Conservation (phyloP, 2,329 filamentous ascomycete species). For the Diplodia seriata region DNA sequence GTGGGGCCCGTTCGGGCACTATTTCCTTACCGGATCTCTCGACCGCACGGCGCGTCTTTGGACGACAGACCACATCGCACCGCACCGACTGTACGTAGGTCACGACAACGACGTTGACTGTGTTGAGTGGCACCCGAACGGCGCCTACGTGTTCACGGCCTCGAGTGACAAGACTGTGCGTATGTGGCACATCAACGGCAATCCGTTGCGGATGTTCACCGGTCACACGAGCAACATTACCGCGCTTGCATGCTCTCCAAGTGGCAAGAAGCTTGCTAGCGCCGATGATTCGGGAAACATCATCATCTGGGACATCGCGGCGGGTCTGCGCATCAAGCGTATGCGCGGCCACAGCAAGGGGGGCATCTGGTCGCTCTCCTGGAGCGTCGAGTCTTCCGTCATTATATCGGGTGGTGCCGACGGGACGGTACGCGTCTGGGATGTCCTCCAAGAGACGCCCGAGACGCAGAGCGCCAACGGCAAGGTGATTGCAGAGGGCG, state of each 20-base stretch:
- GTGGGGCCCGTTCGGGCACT: slow-evolving; percentile 94
- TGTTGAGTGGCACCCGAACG: slow-evolving; percentile 94
- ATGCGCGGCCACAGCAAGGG: slow-evolving; percentile 94
- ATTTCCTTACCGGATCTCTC: slow-evolving; percentile 86
- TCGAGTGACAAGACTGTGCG: slow-evolving; percentile 92
- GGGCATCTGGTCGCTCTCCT: slow-evolving; percentile 91
- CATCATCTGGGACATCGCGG: slow-evolving; percentile 91
- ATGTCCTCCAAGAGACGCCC: slow-evolving; percentile 75
- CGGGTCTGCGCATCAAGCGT: slow-evolving; percentile 84
- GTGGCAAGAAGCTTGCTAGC: slow-evolving; percentile 88
- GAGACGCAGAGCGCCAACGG: slow-evolving; percentile 62
- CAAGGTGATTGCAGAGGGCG: slow-evolving; percentile 58
- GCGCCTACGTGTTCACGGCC: slow-evolving; percentile 89
- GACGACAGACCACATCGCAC: slow-evolving; percentile 90
- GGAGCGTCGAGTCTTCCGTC: slow-evolving; percentile 89
- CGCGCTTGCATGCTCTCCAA: slow-evolving; percentile 81
- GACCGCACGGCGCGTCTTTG: slow-evolving; percentile 91
- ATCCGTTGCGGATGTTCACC: slow-evolving; percentile 87
- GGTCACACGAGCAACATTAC: slow-evolving; percentile 90
- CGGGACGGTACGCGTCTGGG: slow-evolving; percentile 92
- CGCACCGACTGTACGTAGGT: slow-evolving; percentile 85
- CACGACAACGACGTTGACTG: slow-evolving; percentile 93
- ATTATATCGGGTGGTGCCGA: slow-evolving; percentile 91
- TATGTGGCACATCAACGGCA: slow-evolving; percentile 97
- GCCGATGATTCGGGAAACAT: slow-evolving; percentile 90